phyloP scores from a whole-genome alignment of 148 eudicot species.

The Silene latifolia region DNA sequence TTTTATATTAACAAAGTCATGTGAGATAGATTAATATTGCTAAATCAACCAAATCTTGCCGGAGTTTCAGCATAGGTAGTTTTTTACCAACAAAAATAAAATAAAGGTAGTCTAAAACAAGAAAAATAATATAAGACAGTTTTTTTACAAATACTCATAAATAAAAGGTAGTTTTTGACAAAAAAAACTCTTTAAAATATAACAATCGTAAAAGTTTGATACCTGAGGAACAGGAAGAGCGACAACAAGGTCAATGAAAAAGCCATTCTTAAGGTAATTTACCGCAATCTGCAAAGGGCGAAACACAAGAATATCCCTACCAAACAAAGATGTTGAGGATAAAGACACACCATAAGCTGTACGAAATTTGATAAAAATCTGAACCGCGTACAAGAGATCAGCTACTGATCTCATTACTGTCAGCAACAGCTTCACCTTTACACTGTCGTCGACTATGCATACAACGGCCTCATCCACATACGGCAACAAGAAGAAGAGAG shows the following conservation, averaged over 20 bases:
- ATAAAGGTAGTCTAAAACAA: too few relatives aligned
- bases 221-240: constrained; percentile 68
- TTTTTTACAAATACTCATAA: too few relatives aligned
- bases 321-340: constrained; percentile 41
- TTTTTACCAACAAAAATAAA: too few relatives aligned
- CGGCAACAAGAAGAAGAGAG: constrained; percentile 57
- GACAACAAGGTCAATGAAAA: constrained; percentile 52
- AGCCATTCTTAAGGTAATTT: constrained; percentile 35
- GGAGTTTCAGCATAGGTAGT: too few relatives aligned
- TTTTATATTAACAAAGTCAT: too few relatives aligned
- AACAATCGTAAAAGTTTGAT: background rate
- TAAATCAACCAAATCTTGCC: too few relatives aligned
- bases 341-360: constrained; percentile 58
- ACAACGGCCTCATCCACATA: constrained; percentile 9
- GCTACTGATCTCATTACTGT: constrained; percentile 39
- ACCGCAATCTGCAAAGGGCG: constrained; percentile 44
- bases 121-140: too few relatives aligned
- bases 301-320: constrained; percentile 59
- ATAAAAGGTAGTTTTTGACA: too few relatives aligned
- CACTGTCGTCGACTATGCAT: constrained; percentile 30
- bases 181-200: too few relatives aligned
- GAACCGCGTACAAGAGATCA: constrained; percentile 40
- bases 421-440: constrained; percentile 35
- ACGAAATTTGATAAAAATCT: constrained; percentile 38
- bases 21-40: too few relatives aligned